phyloP scores from a whole-genome alignment of 2,329 filamentous ascomycete genomes.

The Sordariomycetes sp. region DNA sequence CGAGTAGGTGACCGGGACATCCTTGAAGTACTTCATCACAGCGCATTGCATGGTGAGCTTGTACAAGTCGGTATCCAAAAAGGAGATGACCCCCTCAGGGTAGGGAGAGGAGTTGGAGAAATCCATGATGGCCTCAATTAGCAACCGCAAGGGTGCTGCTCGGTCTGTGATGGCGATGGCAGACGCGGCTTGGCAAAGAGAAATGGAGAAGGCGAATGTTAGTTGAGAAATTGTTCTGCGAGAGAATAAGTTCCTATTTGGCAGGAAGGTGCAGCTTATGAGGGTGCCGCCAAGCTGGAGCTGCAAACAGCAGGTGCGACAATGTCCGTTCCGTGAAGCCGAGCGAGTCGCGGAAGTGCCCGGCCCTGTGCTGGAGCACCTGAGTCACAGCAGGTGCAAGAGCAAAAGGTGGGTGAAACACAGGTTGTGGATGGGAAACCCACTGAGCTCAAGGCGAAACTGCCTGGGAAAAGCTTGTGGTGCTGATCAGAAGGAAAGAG shows the following conservation, averaged over 20 bases:
- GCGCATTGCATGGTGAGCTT: constrained; percentile 99
- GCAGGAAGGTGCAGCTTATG: background rate
- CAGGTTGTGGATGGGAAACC: background rate
- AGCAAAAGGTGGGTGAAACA: background rate
- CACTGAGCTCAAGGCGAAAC: background rate
- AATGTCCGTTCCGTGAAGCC: background rate
- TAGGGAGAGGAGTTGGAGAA: constrained; percentile 57
- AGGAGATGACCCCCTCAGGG: constrained; percentile 70
- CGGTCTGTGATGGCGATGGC: background rate
- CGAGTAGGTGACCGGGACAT: constrained; percentile 74
- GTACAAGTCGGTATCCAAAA: constrained; percentile 79
- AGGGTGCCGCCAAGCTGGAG: background rate
- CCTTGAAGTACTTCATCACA: constrained; percentile 82
- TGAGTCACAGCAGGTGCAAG: background rate
- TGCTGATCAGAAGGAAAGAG: no score
- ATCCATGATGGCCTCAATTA: constrained; percentile 34
- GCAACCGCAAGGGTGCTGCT: background rate
- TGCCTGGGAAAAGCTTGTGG: background rate
- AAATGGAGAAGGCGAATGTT: background rate
- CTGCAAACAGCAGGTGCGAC: background rate
- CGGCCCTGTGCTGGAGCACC: background rate
- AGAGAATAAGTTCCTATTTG: background rate
- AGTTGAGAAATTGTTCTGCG: background rate
- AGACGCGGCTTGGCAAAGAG: background rate
- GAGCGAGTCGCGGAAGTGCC: background rate